Evolutionary conservation across 2,329 filamentous ascomycete genomes (phyloP), one percentile per base, ranked within the genome.

Genomic region (Ophiostoma pallidulum): DNA sequence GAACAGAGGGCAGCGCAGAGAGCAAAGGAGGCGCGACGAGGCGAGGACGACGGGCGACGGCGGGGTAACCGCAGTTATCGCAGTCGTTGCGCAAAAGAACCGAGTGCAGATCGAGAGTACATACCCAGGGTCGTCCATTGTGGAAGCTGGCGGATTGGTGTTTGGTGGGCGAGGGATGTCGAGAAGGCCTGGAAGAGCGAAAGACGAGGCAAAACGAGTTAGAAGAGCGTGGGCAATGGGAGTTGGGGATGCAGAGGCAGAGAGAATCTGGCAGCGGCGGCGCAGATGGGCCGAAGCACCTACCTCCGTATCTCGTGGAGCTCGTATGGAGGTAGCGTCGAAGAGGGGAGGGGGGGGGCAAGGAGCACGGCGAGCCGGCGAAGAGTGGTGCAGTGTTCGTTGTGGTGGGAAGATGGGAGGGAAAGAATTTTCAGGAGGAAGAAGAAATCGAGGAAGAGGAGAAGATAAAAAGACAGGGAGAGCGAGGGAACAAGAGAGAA

Each of bases 101-200:
- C 8, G 35, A 31, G 24, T 35, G 20, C 19, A 42, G 20, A 28
- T 43, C 33, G 43, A 18, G 29, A 42, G 26, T 14, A 48, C 45
- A 14, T 48, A 48, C 45, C 39, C 45, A 9, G 26, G 31, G 32
- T 42, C 40, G 3, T 42, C 45, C 39, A 47, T 41, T 33, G 38
- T 19, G 31, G 26, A 7, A n/a, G n/a, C n/a, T n/a, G n/a, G n/a
- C n/a, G n/a, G n/a, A n/a, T n/a, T 20, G 26, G n/a, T 18, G 19
- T 10, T 10, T 39, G 19, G 8, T 35, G 13, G 10, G 29, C 10
- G 16, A 26, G 20, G 29, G 13, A 12, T 7, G n/a, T 8, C 8
- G 9, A 8, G 37, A 28, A 41, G 36, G 20, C 8, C 33, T 26
- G 12, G 29, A 26, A 14, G 20, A 41, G 31, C n/a, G 18, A 14